Base-by-base conservation (phyloP, 805 yeast genomes). In the Ogataea thermomethanolica region DNA sequence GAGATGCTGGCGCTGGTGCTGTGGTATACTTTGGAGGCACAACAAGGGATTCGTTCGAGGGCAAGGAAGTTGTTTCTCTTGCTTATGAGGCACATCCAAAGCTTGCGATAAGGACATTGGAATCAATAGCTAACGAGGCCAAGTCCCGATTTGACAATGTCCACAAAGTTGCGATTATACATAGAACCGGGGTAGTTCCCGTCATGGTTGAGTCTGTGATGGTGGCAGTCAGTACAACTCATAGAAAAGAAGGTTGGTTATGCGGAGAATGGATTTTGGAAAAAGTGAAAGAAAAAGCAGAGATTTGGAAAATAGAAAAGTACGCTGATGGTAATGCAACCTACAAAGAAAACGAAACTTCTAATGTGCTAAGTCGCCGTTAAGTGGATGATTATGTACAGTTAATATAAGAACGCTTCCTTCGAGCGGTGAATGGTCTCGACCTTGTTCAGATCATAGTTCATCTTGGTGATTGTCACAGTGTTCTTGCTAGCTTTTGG, bases 381-480 rank as follows among this genome's bases (percentile, higher is more conserved):
- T 39, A 15, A 33, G 7, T 27, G 30, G 12, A n/a, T 25, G 33
- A 11, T 26, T 45, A 40, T 35, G 15, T 51, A 45, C 39, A 39
- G 22, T 38, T 27, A 38, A 8, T 40, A 41, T 29, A 54, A 33
- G 42, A 76, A 77, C 8, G 80, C 79, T 23, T 67, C 72, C 50
- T 70, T 74, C 23, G 77, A 65, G 62, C 84, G 76, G 40, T 73
- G 69, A 43, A 81, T 65, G 6, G 70, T 64, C 45, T 77, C 79
- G 27, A 81, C 67, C 43, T 61, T 67, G 48, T 76, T 68, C 33
- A 69, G 69, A 15, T 64, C 70, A 39, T 78, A 75, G 58, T 86
- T 80, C 74, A 81, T 86, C 42, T 80, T 73, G 50, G 74, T 73
- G 39, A 74, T 67, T 10, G 74, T 67, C 28, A 69, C 61, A 13